Evolutionary conservation across 768 basidiomycete species (phyloP), one percentile per base, ranked within the genome.

Genomic region (Gyrodon lividus): DNA sequence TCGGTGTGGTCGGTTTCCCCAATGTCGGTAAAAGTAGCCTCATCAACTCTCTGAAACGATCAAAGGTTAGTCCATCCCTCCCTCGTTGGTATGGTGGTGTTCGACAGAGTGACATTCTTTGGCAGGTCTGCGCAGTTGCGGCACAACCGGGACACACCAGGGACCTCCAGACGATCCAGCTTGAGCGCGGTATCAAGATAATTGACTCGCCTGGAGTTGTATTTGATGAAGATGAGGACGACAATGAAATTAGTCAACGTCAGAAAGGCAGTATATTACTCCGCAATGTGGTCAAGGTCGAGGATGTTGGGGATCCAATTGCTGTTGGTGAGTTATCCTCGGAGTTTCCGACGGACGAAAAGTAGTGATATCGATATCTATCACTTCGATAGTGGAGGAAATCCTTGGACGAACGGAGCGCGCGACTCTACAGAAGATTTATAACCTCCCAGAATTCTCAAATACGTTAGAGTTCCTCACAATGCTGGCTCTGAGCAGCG

Each of bases 141-240:
- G 90, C 95, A 9, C 92, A 93, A 60, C 87, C 97, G 0, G 96
- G 96, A 3, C 92, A 94, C 62, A 98, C 96, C 6, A 89, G 90
- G 52, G 89, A 92, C 24, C 74, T 97, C 16, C 95, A 99, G 70
- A 90, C 89, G 6, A 73, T 98, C 5, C 91, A 92, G 55, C 77
- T 99, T 4, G 96, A 98, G 67, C 89, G 93, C 39, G 93, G 94
- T 0, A 79, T 99, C 63, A 84, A 87, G 50, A 86, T 98, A 31
- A 79, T 98, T 6, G 97, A 98, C 70, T 98, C 94, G 33, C 96
- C 97, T 1, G 97, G 96, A 54, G 93, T 98, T n/a, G 89, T 99
- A 2, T 92, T 97, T 59, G 92, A 94, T 54, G 90, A 92, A 50
- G 84, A 89, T 50, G 78, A 84, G 43, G 65, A 76, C 43, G 70